Evolutionary conservation across 176 grass and related monocot species (phyloP).

Genomic region (Raddia guianensis): DNA sequence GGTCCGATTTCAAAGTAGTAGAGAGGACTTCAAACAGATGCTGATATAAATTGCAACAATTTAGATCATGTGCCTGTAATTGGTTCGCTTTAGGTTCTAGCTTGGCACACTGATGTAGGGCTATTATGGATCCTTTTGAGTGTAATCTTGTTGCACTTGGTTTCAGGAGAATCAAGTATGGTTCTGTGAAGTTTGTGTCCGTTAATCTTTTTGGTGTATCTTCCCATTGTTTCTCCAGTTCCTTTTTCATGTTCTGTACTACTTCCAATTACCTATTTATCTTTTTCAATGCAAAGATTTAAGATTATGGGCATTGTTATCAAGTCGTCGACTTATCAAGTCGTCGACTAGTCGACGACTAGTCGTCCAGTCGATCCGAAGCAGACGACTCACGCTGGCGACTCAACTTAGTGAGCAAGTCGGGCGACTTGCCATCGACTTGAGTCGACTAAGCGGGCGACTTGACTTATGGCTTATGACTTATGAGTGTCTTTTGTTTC

Average conservation of each 20-base stretch:
- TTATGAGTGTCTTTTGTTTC: too few relatives aligned
- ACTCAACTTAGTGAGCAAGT: too few relatives aligned
- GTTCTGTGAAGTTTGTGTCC: background rate
- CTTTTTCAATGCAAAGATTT: background rate
- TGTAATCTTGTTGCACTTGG: background rate
- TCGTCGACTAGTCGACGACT: too few relatives aligned
- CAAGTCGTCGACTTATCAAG: too few relatives aligned
- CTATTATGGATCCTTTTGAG: background rate
- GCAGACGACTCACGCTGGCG: too few relatives aligned
- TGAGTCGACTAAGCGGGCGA: too few relatives aligned
- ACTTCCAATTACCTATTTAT: background rate
- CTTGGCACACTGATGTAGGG: background rate
- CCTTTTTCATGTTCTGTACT: background rate
- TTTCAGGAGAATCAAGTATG: conserved; percentile 26
- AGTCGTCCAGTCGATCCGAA: too few relatives aligned
- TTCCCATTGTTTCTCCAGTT: background rate
- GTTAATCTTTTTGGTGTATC: conserved; percentile 9
- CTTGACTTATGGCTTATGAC: too few relatives aligned
- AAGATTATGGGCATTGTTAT: too few relatives aligned
- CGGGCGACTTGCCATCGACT: too few relatives aligned
- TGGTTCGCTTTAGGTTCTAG: background rate
- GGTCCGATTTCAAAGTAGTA: background rate
- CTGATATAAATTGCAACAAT: background rate
- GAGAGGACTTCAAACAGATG: background rate
- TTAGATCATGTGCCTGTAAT: conserved; percentile 20